Percentiles rank a stretch among this genome's conserved stretches.
Evolutionary conservation across 2,329 filamentous ascomycete species (phyloP).

Genomic region (Xylaria sp.): DNA sequence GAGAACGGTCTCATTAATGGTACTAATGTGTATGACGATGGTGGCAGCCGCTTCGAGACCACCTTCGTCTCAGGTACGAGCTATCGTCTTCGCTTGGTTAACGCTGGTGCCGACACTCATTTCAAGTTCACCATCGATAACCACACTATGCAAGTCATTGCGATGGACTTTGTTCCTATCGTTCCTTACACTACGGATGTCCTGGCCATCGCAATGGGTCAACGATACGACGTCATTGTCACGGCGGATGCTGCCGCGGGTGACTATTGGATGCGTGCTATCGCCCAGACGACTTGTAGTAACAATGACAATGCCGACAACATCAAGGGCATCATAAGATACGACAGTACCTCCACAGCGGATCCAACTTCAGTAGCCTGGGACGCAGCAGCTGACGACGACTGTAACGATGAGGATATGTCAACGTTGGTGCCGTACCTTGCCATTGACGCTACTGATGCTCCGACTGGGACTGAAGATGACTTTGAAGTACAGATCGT

Average conservation of each 20-base stretch:
- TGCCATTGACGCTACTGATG: conserved; percentile 23
- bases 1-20: conserved; percentile 56
- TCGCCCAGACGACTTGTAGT: conserved; percentile 36
- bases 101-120: conserved; percentile 54
- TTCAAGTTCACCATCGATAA: conserved; percentile 63
- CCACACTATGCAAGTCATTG: conserved; percentile 67
- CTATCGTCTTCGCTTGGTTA: conserved; percentile 60
- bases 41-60: conserved; percentile 40
- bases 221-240: conserved; percentile 44
- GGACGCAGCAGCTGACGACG: conserved; percentile 21
- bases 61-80: conserved; percentile 54
- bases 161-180: conserved; percentile 66
- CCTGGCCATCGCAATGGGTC: conserved; percentile 50
- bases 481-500: conserved; percentile 20
- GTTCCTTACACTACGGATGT: conserved; percentile 61
- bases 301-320: conserved; percentile 33
- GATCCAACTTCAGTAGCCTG: conserved; percentile 18
- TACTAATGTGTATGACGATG: conserved; percentile 46
- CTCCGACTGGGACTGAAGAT: conserved; percentile 15
- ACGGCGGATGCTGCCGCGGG: conserved; percentile 37
- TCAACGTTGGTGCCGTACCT: conserved; percentile 23
- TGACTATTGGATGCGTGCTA: conserved; percentile 48
- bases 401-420: conserved; percentile 33
- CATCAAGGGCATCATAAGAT: conserved; percentile 45
- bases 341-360: conserved; percentile 43